phyloP scores from a whole-genome alignment of 2,329 filamentous ascomycete genomes.

The Aspergillus fumigatus region DNA sequence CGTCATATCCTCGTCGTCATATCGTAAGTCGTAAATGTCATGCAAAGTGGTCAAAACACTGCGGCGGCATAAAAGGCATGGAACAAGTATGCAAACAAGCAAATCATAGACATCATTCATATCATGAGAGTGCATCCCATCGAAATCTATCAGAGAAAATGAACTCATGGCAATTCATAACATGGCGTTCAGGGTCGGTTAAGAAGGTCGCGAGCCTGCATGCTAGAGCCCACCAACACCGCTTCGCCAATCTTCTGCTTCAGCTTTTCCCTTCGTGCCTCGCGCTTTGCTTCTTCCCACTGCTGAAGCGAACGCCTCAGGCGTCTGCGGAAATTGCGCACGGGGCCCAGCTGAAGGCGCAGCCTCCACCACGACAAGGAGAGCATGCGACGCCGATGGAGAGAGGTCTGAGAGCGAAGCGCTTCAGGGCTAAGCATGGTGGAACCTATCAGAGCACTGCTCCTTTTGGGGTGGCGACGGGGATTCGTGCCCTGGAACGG shows the following conservation, averaged over 20 bases:
- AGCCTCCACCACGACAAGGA: slow-evolving; percentile 41
- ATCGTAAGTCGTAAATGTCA: too few relatives aligned
- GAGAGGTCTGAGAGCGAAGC: slow-evolving; percentile 27
- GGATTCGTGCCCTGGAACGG: slow-evolving; percentile 23
- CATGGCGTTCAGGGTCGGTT: slow-evolving; percentile 9
- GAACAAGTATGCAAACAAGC: too few relatives aligned
- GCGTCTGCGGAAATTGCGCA: slow-evolving; percentile 47
- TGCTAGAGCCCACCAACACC: slow-evolving; percentile 17
- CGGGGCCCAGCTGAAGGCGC: slow-evolving; percentile 48
- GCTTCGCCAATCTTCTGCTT: slow-evolving; percentile 48
- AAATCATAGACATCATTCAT: too few relatives aligned
- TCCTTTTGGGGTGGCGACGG: slow-evolving; percentile 23
- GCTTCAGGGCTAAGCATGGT: slow-evolving; percentile 23
- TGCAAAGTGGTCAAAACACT: too few relatives aligned
- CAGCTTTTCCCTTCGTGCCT: slow-evolving; percentile 50
- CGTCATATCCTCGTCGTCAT: too few relatives aligned
- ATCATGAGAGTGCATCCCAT: too few relatives aligned
- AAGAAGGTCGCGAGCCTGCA: slow-evolving; percentile 6
- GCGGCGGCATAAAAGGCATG: too few relatives aligned
- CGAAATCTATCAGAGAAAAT: background rate
- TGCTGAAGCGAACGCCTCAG: slow-evolving; percentile 41
- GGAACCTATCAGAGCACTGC: slow-evolving; percentile 27
- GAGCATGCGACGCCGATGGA: slow-evolving; percentile 26
- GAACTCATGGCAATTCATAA: slow-evolving; percentile 1
- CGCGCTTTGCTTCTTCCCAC: slow-evolving; percentile 44